Percentiles rank a stretch among this genome's conserved stretches.
Conservation (phyloP, 768 basidiomycete genomes). For the Mycena capillaripes region DNA sequence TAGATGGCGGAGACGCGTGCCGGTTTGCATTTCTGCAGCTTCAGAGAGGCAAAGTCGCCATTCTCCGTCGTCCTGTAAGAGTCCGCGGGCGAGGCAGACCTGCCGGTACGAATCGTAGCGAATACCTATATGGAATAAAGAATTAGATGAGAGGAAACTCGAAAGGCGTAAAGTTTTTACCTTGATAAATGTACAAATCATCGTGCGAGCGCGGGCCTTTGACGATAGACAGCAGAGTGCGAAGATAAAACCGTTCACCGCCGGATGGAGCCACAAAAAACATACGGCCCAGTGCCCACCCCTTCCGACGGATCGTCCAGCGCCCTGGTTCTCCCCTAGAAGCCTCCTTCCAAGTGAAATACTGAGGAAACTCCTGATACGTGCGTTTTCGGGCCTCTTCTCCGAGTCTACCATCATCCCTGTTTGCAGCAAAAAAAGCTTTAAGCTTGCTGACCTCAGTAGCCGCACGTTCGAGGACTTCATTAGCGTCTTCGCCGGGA, state of each 20-base stretch:
- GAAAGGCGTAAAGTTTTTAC: background rate
- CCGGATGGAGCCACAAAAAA: slow-evolving; percentile 46
- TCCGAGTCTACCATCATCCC: background rate
- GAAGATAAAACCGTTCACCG: slow-evolving; percentile 26
- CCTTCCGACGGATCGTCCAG: slow-evolving; percentile 48
- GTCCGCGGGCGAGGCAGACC: slow-evolving; percentile 43
- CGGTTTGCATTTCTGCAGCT: slow-evolving; percentile 51
- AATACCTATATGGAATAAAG: slow-evolving; percentile 23
- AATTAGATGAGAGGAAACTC: background rate
- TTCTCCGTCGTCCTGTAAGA: slow-evolving; percentile 58
- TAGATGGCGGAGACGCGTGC: slow-evolving; percentile 45
- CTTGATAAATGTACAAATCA: slow-evolving; percentile 9
- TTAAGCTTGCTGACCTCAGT: background rate
- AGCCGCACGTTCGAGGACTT: background rate
- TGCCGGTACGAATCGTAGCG: slow-evolving; percentile 9
- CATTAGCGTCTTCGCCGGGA: slow-evolving; percentile 38
- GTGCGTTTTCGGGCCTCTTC: background rate
- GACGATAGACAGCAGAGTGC: slow-evolving; percentile 17
- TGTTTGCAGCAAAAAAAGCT: background rate
- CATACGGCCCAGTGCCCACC: slow-evolving; percentile 57
- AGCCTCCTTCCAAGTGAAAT: slow-evolving; percentile 8
- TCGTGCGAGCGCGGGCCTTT: slow-evolving; percentile 11
- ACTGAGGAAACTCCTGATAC: background rate
- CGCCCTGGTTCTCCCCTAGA: background rate
- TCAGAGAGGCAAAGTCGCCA: slow-evolving; percentile 55